Evolutionary conservation across 768 basidiomycete genomes (phyloP).

Genomic region (Suillus placidus): DNA sequence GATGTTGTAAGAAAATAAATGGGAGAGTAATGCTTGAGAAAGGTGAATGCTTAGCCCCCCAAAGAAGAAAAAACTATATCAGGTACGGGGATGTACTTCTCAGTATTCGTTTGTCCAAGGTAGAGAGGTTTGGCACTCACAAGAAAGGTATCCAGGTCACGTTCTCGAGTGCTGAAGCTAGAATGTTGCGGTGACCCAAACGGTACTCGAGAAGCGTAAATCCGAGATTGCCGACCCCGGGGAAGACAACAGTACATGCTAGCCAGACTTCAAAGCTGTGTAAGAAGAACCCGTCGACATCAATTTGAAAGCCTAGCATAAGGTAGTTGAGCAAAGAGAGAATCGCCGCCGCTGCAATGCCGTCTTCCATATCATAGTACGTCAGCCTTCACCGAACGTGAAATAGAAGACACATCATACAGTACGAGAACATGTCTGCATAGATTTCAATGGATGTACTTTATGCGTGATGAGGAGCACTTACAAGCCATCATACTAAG

Average conservation of each 20-base stretch:
- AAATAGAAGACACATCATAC: slow-evolving; percentile 22
- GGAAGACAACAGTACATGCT: slow-evolving; percentile 71
- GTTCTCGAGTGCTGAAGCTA: slow-evolving; percentile 58
- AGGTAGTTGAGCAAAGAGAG: slow-evolving; percentile 74
- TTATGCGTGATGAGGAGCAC: slow-evolving; percentile 16
- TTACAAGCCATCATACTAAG: slow-evolving; percentile 75
- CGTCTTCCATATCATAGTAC: slow-evolving; percentile 37
- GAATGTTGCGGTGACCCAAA: slow-evolving; percentile 55
- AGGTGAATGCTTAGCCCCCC: slow-evolving; percentile 75
- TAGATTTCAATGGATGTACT: neutral
- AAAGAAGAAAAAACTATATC: slow-evolving; percentile 73
- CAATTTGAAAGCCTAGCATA: slow-evolving; percentile 60
- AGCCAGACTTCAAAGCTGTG: slow-evolving; percentile 77
- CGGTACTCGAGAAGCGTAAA: slow-evolving; percentile 73
- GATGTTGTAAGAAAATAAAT: slow-evolving; percentile 76
- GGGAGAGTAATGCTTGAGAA: slow-evolving; percentile 62
- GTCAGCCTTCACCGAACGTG: neutral
- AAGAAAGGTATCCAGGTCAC: slow-evolving; percentile 74
- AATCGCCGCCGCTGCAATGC: slow-evolving; percentile 62
- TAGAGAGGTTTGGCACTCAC: slow-evolving; percentile 42
- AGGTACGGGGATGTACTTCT: neutral
- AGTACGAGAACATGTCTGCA: slow-evolving; percentile 51
- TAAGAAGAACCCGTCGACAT: slow-evolving; percentile 72
- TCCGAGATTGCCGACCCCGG: slow-evolving; percentile 66
- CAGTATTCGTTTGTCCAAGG: slow-evolving; percentile 2